These are phyloP conservation scores for Pilasporangium apinafurcum DNA, from an alignment of 352 stramenopile genomes.

Conservation along the genomic window DNA sequence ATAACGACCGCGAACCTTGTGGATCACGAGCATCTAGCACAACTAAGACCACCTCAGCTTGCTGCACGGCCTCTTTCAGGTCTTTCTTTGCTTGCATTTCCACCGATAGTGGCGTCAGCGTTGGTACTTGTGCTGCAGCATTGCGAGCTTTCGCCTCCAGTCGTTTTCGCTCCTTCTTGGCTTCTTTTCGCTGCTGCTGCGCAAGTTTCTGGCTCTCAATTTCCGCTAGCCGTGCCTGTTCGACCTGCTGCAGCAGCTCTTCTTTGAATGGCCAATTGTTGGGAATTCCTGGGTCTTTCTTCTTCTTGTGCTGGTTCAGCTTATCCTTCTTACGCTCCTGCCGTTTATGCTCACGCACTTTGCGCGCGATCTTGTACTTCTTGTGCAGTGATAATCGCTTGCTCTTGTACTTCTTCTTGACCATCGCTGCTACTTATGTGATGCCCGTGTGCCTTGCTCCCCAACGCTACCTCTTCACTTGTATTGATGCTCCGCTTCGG, in stretches of 20 bases:
- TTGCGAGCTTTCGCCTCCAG: constrained; percentile 21
- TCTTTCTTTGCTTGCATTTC: constrained; percentile 78
- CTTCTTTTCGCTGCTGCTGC: constrained; percentile 50
- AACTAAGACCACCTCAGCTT: constrained; percentile 59
- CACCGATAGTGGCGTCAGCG: constrained; percentile 54
- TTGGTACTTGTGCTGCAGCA: constrained; percentile 11
- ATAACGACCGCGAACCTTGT: constrained; percentile 89
- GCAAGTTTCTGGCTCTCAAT: constrained; percentile 53
- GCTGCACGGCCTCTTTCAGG: constrained; percentile 63
- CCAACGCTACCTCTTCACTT: neutral
- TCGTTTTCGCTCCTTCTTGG: constrained; percentile 67
- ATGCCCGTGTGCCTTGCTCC: neutral
- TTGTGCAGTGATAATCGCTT: constrained; percentile 97
- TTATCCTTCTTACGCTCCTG: constrained; percentile 92
- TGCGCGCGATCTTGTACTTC: constrained; percentile 97
- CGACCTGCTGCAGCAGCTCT: constrained; percentile 84
- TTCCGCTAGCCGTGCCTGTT: constrained; percentile 74
- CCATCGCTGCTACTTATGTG: constrained; percentile 66
- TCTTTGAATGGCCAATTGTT: constrained; percentile 99
- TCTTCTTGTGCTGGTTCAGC: constrained; percentile 87
- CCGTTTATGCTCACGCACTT: constrained; percentile 92
- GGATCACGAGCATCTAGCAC: constrained; percentile 98
- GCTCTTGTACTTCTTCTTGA: constrained; percentile 99
- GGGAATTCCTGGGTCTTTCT: constrained; percentile 97
- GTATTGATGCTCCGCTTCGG: neutral